Base-by-base conservation (phyloP, 305 asterid species). In the Solanum hybrid region DNA sequence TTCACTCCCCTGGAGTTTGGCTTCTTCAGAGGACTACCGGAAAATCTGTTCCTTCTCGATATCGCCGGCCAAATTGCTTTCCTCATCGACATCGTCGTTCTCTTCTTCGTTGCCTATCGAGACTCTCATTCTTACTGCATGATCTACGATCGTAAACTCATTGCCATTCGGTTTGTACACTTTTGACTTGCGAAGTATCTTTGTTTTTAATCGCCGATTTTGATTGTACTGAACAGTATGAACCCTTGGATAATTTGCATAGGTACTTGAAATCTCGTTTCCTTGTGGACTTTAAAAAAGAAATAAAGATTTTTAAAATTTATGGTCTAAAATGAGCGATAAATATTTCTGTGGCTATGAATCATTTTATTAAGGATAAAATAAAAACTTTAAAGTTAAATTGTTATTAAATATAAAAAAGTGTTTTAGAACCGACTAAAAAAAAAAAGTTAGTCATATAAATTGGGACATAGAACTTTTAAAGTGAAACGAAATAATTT, bases 1-100 rank as follows among this genome's bases (percentile, higher is more conserved):
- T 94, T 95, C 92, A 95, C 98, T 2, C 98, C 98, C 4, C 85
- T 94, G 9, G 97, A 95, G 88, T 94, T 95, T 80, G 97, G 93
- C 73, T 95, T 94, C 94, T 94, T 95, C 92, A 90, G 97, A 89
- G 98, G 97, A 34, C 93, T 95, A 16, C 97, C 94, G 0, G 91
- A 92, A 90, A 89, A 95, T 76, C 91, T 95, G 3, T 93, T 94
- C 93, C 94, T 95, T 66, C 94, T 95, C 14, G 98, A 95, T 86
- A 91, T 94, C 36, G 94, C 93, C 22, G 98, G 98, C 10, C 98
- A 95, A 29, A 40, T 94, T 88, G 92, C 95, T 79, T 95, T 95
- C 91, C 92, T 94, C 81, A 9, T 94, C 31, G 98, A 94, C 92
- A 90, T 95, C 17, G 77, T 92, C 29, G 46, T 94, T 78, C 88